Base-by-base conservation (phyloP, 2,329 filamentous ascomycete species). In the Arachnomyces sp. region DNA sequence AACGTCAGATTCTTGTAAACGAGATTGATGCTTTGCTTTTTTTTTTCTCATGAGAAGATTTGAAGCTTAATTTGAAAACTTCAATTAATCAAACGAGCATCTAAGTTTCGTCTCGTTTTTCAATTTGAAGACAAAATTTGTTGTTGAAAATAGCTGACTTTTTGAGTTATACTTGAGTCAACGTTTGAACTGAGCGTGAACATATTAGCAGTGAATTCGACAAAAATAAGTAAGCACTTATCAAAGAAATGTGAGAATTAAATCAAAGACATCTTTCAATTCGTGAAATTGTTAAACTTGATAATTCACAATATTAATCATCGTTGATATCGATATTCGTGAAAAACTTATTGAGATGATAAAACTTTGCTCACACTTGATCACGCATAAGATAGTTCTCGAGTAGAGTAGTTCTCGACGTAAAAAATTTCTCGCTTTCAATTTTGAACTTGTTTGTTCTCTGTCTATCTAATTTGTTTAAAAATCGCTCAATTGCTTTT, bases 351-450 rank as follows among this genome's bases (percentile, higher is more conserved):
- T 62, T 45, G 0, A 71, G 70, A 43, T 72, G 74, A 39, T 66
- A 69, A 1, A 50, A 32, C 43, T 71, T 62, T 37, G 66, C 70
- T 70, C 73, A 77, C 15, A 73, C 53, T 42, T 73, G 63, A 1
- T 76, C 77, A 16, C 74, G 67, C 6, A 80, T 69, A 1, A 69
- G 51, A 46, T 73, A 79, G 46, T 81, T 77, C 46, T 81, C 77
- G 0, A 73, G 70, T 1, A 81, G 50, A 37, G 49, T 58, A 39
- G 63, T 57, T n/a, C 65, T 59, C 28, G 57, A 49, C 28, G 49
- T 42, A 13, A 71, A 67, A 45, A 77, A 74, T 0, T 54, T 42
- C 30, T 56, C 42, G 43, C 52, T 44, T 44, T 65, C 63, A 46
- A 64, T 65, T 46, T 48, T 57, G 30, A 43, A 47, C 46, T 55